phyloP scores from a whole-genome alignment of 805 yeast genomes.

The Saccharomycopsis fibuligera region DNA sequence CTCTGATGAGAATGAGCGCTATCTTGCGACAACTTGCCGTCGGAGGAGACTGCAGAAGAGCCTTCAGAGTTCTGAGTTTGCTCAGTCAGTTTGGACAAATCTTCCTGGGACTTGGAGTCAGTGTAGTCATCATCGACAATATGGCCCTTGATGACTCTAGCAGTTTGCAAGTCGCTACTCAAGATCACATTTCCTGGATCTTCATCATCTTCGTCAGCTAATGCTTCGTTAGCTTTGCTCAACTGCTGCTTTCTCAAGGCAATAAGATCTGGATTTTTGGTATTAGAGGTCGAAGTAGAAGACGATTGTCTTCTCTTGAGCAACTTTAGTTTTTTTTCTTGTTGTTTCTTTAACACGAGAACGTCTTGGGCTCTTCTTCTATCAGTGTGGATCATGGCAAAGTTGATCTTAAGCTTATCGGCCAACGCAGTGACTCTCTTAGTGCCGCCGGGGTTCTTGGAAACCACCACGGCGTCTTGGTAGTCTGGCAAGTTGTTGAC shows the following conservation, averaged over 20 bases:
- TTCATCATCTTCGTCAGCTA: conserved; percentile 36
- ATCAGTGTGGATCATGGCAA: conserved; percentile 99
- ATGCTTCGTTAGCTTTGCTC: conserved; percentile 18
- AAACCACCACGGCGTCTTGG: conserved; percentile 86
- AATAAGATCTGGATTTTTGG: conserved; percentile 34
- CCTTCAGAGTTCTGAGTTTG: not conserved
- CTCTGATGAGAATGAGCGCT: not conserved
- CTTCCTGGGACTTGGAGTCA: conserved; percentile 82
- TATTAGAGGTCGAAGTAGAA: conserved; percentile 41
- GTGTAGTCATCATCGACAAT: conserved; percentile 81
- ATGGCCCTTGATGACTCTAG: conserved; percentile 93
- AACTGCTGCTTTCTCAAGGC: conserved; percentile 29
- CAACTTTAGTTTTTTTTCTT: conserved; percentile 30
- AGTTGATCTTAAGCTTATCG: conserved; percentile 91
- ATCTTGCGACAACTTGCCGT: too few species aligned
- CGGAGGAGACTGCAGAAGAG: too few species aligned
- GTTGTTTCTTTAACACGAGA: conserved; percentile 34
- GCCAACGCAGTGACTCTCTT: conserved; percentile 96
- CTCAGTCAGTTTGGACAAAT: conserved; percentile 59
- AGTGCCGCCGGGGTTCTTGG: conserved; percentile 99
- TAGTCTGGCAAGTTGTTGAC: conserved; percentile 82
- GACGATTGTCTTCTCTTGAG: conserved; percentile 43
- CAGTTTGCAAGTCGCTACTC: conserved; percentile 84
- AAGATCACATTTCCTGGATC: conserved; percentile 63
- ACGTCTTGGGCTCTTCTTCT: conserved; percentile 80